Base-by-base conservation (phyloP, 257 asterid genomes). In the Misopates orontium region DNA sequence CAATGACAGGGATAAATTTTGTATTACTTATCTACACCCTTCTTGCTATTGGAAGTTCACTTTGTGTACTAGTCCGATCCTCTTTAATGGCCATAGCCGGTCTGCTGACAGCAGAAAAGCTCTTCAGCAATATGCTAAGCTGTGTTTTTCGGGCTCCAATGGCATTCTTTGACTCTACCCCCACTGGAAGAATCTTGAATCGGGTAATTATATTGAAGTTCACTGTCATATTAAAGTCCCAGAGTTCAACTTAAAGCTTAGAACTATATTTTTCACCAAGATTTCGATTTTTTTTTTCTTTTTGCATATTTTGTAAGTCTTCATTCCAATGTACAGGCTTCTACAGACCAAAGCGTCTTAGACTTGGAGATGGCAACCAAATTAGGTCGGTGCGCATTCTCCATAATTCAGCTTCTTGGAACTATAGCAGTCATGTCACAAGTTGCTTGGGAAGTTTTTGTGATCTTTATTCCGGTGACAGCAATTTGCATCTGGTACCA, bases 361-460 rank as follows among this genome's bases (percentile, higher is more conserved):
- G 98, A 91, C 82, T 74, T 89, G 89, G 96, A 89, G 74, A 80
- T 91, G 83, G 92, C 92, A 11, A 79, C 44, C 83, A 88, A 16
- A 71, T 71, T 91, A 66, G 95, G 95, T 2, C 87, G 87, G 92
- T 84, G 90, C 54, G 98, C 98, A n/a, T 87, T 87, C 83, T 82
- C 96, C 14, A 73, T 80, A 10, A 85, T 89, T 71, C 95, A 85
- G 83, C 82, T 89, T 67, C 90, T 91, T 8, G 96, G 96, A 56
- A 91, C 96, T 49, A 79, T 89, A 64, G 87, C 86, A 14, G 96
- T 91, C 45, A 91, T 91, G 98, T 89, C 96, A 51, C 95, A 87
- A 75, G 98, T 79, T 42, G 96, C 98, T 28, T 91, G 98, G 98
- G 96, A 91, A 86, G 96, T 91, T 15, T 85, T 91, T 23, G 83